Evolutionary conservation across 2,329 filamentous ascomycete genomes (phyloP), one percentile per base, ranked within the genome.

Genomic region (Neoscytalidium dimidiatum): DNA sequence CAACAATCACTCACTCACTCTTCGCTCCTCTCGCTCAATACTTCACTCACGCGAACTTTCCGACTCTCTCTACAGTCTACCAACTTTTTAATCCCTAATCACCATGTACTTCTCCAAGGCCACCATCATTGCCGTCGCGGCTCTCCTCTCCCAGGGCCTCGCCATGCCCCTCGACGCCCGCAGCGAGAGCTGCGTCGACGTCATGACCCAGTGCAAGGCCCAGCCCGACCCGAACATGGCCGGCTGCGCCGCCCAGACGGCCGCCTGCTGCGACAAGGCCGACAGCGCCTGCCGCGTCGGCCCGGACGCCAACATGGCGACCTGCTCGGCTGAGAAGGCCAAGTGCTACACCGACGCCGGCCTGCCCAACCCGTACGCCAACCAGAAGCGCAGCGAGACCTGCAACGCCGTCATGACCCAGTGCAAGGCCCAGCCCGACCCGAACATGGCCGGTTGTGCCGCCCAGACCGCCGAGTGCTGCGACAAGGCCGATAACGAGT

Each of bases 51-150:
- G 17, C n/a, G 6, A 46, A 21, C 21, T 23, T 46, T 35, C 14
- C n/a, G 33, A 38, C 51, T 23, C 38, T 46, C 56, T 19, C 38
- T 60, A 46, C 38, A 33, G 21, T 28, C 44, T 21, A 44, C 19
- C 38, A 31, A 19, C 11, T 8, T n/a, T 46, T 60, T 33, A 60
- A 60, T 60, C 35, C 56, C n/a, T 46, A 60, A 60, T 63, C 61
- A 63, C 29, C 13, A 63, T 63, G 61, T 21, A 63, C 23, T 63
- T 63, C 61, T 43, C 48, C 49, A 52, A 63, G 49, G 61, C 61
- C 61, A 63, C 61, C 61, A 63, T 63, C 61, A n/a, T 63, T 35
- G 61, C 61, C 61, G 48, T 63, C 28, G 61, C 61, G 61, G 61
- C 61, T 46, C 61, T 63, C 48, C 31, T 63, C 48, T 28, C 61